Base-by-base conservation (phyloP, 805 yeast species). In the Starmerella apis region DNA sequence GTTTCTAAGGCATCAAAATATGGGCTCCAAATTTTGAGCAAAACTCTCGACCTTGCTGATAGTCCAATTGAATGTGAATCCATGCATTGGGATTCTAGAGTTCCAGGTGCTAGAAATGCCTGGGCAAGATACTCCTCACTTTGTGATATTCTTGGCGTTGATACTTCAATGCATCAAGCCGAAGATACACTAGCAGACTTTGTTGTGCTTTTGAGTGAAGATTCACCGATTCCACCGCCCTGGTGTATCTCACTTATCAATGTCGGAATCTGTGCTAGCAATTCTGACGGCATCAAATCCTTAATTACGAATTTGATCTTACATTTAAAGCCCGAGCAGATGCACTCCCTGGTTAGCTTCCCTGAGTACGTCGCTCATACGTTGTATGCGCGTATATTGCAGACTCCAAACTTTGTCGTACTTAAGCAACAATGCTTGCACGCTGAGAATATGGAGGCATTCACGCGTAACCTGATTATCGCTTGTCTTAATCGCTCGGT, bases 151-250 rank as follows among this genome's bases (percentile, higher is more conserved):
- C 67, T 85, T 24, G 92, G 86, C 1, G 73, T 87, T 35, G 96
- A 87, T 62, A 79, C 95, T 0, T 83, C 95, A 0, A 66, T 85
- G 58, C 87, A 88, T 58, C 96, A 88, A 64, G 79, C 88, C 0
- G 80, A 80, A 57, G 95, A 86, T 11, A 90, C 92, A 0, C 65
- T 74, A 1, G 66, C 67, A 7, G 94, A 85, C 58, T 75, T 87
- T 39, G 62, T 77, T 1, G 67, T 66, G 1, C 63, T 84, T 13
- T 69, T 85, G 22, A 61, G 71, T 0, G 72, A 75, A 2, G 54
- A 63, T 1, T 76, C 84, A 0, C 56, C 66, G 22, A 73, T 86
- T 46, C 79, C 80, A 31, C 71, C 80, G 0, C 71, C 80, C 0
- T 86, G 94, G 88, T 81, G 84, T 0, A 68, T 83, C 51, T 71